Evolutionary conservation across 306 rosid genomes (phyloP).

Genomic region (Acmispon strigosus): DNA sequence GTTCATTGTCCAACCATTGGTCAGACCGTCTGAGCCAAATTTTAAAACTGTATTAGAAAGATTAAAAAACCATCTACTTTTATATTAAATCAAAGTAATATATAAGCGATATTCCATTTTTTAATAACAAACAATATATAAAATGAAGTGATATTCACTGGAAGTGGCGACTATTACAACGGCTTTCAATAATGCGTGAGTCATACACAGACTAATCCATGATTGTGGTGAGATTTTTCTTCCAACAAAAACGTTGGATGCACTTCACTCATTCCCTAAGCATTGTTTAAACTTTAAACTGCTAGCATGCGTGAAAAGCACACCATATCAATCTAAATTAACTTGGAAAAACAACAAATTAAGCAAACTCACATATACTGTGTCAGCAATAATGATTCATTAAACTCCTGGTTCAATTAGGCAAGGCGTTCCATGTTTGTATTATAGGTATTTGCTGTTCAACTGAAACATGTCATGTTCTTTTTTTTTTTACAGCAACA

Average conservation of each 20-base stretch:
- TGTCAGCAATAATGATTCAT: background rate
- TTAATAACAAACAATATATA: too few relatives aligned
- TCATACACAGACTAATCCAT: background rate
- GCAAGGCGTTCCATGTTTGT: background rate
- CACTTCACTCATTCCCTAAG: background rate
- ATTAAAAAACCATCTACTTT: too few relatives aligned
- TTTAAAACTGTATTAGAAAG: too few relatives aligned
- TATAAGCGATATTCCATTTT: too few relatives aligned
- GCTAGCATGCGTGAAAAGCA: constrained; percentile 15
- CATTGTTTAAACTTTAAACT: background rate
- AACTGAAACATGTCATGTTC: background rate
- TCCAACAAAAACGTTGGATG: background rate
- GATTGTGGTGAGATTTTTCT: background rate
- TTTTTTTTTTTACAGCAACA: too few relatives aligned
- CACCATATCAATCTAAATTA: background rate
- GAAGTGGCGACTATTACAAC: too few relatives aligned
- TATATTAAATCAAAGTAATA: too few relatives aligned
- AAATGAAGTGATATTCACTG: background rate
- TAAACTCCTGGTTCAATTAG: background rate
- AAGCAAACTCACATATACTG: background rate
- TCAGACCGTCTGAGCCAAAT: too few relatives aligned
- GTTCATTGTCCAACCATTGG: too few relatives aligned
- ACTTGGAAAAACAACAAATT: background rate
- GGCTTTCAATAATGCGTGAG: background rate
- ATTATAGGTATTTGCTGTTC: background rate